Conservation (phyloP, 2,329 filamentous ascomycete genomes). For the Ophiocordyceps robertsii region DNA sequence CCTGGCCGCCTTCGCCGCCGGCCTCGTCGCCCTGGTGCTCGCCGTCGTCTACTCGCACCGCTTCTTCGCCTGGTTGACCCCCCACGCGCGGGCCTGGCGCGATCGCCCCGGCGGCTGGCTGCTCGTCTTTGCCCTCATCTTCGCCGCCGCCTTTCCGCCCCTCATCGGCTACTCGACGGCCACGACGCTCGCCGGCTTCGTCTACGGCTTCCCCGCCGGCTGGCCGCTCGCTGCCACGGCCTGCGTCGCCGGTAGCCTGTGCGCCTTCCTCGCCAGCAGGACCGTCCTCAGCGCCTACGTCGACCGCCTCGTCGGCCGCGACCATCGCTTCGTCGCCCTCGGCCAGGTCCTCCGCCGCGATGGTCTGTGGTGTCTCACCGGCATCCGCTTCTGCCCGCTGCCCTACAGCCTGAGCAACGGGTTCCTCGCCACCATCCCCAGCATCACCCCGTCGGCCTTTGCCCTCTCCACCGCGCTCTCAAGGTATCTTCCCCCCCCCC, state of each 20-base stretch:
- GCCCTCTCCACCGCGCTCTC: constrained; percentile 70
- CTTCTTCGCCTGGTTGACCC: constrained; percentile 64
- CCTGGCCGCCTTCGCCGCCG: background rate
- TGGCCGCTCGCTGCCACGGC: constrained; percentile 76
- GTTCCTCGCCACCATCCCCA: constrained; percentile 86
- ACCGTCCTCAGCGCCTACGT: constrained; percentile 71
- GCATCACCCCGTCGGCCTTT: constrained; percentile 64
- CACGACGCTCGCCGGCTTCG: constrained; percentile 38
- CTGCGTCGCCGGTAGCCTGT: constrained; percentile 64
- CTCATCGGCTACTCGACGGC: constrained; percentile 77
- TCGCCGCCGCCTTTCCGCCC: constrained; percentile 71
- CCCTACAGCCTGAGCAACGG: constrained; percentile 92
- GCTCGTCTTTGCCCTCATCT: constrained; percentile 63
- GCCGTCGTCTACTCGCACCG: constrained; percentile 66
- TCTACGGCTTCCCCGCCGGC: constrained; percentile 45
- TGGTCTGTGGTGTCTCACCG: constrained; percentile 75
- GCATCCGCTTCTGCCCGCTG: constrained; percentile 84
- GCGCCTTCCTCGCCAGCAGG: constrained; percentile 68
- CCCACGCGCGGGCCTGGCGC: constrained; percentile 65
- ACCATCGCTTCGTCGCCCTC: constrained; percentile 80
- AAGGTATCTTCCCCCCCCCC: constrained; percentile 24
- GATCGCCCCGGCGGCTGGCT: constrained; percentile 57
- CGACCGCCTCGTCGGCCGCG: constrained; percentile 62
- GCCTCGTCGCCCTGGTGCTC: constrained; percentile 36
- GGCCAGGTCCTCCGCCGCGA: constrained; percentile 81